These are phyloP conservation scores for Neodidymelliopsis sp. DNA, from an alignment of 2,329 filamentous ascomycete genomes.

Conservation along the genomic window DNA sequence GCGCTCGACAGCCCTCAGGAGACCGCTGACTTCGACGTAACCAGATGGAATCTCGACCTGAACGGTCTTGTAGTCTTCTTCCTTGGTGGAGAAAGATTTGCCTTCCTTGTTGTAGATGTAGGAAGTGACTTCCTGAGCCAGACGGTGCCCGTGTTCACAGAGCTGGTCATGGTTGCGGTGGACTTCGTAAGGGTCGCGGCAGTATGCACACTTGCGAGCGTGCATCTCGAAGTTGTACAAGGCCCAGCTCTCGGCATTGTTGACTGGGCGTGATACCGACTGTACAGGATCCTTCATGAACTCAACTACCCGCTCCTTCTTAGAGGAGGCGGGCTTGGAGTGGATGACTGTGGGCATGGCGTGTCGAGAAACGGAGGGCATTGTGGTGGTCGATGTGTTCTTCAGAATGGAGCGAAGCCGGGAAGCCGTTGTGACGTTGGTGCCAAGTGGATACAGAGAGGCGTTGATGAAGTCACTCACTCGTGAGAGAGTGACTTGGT, in stretches of 20 bases:
- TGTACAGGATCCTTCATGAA: conserved; percentile 49
- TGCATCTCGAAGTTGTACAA: conserved; percentile 59
- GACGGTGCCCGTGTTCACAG: conserved; percentile 53
- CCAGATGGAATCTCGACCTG: conserved; percentile 54
- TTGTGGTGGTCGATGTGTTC: conserved; percentile 38
- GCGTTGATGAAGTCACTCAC: conserved; percentile 40
- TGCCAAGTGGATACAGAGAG: conserved; percentile 33
- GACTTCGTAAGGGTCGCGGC: conserved; percentile 55
- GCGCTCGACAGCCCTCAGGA: conserved; percentile 54
- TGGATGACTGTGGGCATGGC: conserved; percentile 48
- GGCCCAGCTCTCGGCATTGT: conserved; percentile 54
- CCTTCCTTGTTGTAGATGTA: conserved; percentile 54
- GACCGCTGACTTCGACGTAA: conserved; percentile 50
- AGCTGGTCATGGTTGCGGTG: conserved; percentile 51
- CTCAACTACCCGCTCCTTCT: conserved; percentile 45
- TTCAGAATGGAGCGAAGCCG: conserved; percentile 42
- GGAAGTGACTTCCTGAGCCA: conserved; percentile 55
- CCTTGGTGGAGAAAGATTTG: conserved; percentile 44
- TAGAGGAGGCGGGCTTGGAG: conserved; percentile 35
- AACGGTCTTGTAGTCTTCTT: conserved; percentile 52
- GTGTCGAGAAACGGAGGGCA: conserved; percentile 41
- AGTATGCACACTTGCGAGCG: conserved; percentile 54
- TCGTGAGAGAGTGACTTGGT: conserved; percentile 27
- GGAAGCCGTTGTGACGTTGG: conserved; percentile 41
- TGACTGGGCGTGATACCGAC: conserved; percentile 52